These are phyloP conservation scores for Hapsidospora chrysogenum DNA, from an alignment of 495 filamentous ascomycete genomes.

Conservation along the genomic window DNA sequence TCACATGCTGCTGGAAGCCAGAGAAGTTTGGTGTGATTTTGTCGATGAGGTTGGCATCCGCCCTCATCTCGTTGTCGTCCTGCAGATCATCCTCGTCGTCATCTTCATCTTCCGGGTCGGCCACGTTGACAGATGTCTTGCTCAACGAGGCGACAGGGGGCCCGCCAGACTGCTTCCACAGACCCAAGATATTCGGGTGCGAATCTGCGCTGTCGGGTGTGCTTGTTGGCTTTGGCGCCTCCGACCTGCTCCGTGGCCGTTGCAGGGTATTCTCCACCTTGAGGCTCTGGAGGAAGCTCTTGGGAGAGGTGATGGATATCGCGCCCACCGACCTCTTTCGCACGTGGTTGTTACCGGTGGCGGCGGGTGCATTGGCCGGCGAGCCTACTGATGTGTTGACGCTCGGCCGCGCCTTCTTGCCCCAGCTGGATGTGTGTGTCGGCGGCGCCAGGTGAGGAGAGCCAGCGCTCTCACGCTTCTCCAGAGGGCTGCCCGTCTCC, in stretches of 20 bases:
- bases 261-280: constrained; percentile 34
- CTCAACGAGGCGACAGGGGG: constrained; percentile 38
- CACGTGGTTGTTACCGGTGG: constrained; percentile 38
- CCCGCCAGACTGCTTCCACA: constrained; percentile 39
- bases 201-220: constrained; percentile 2
- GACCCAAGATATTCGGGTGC: constrained; percentile 19
- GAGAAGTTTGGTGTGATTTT: constrained; percentile 54
- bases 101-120: constrained; percentile 27
- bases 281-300: constrained; percentile 24
- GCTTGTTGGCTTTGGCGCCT: constrained; percentile 32
- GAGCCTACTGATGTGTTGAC: constrained; percentile 48
- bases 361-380: constrained; percentile 42
- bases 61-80: constrained; percentile 30
- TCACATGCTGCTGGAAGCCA: constrained; percentile 64
- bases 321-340: constrained; percentile 42
- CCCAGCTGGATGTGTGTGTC: constrained; percentile 38
- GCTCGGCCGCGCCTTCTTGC: constrained; percentile 38
- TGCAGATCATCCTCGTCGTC: constrained; percentile 37
- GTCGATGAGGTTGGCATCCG: constrained; percentile 26
- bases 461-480: constrained; percentile 24
- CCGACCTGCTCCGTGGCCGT: constrained; percentile 60
- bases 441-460: constrained; percentile 33
- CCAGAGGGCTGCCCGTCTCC: constrained; percentile 13
- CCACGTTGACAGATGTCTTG: constrained; percentile 16
- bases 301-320: constrained; percentile 33